Evolutionary conservation across 1,284 basidiomycete genomes (phyloP).

Genomic region (Ustilago curta): DNA sequence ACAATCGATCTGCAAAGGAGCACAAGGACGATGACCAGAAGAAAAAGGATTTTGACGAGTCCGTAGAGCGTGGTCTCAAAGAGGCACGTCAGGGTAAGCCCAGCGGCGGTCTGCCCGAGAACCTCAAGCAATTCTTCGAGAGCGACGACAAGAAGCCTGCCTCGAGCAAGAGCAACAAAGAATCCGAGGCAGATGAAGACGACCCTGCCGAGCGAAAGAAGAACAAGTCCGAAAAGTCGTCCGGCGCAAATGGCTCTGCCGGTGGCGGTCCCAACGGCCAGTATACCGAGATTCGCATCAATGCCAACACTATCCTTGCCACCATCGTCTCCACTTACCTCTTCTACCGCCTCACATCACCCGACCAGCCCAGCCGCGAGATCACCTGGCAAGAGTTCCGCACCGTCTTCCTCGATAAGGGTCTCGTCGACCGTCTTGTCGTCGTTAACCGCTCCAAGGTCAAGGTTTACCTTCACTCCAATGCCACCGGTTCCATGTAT

Average conservation of each 20-base stretch:
- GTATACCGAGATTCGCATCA: constrained; percentile 60
- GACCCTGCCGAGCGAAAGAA: constrained; percentile 37
- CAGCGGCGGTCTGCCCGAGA: constrained; percentile 51
- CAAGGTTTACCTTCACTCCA: constrained; percentile 83
- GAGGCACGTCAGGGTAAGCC: constrained; percentile 58
- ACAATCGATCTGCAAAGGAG: constrained; percentile 24
- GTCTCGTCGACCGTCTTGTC: constrained; percentile 91
- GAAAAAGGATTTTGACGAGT: constrained; percentile 55
- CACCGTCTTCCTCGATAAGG: constrained; percentile 93
- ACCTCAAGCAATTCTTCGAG: constrained; percentile 62
- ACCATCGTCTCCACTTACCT: constrained; percentile 76
- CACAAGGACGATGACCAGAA: constrained; percentile 39
- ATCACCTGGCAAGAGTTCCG: constrained; percentile 99
- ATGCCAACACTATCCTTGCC: constrained; percentile 63
- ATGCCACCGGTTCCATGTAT: constrained; percentile 79
- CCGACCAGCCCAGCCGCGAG: constrained; percentile 77
- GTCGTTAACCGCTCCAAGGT: constrained; percentile 93
- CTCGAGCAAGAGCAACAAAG: constrained; percentile 35
- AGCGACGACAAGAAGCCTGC: constrained; percentile 38
- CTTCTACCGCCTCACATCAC: constrained; percentile 75
- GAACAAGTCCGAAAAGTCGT: constrained; percentile 39
- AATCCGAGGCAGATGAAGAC: constrained; percentile 33
- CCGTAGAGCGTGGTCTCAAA: constrained; percentile 56
- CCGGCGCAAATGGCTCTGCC: constrained; percentile 31
- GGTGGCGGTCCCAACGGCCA: constrained; percentile 46